Percentiles rank a stretch among this genome's conserved stretches.
phyloP scores from a whole-genome alignment of 441 rosid species.

The Metrosideros polymorpha region DNA sequence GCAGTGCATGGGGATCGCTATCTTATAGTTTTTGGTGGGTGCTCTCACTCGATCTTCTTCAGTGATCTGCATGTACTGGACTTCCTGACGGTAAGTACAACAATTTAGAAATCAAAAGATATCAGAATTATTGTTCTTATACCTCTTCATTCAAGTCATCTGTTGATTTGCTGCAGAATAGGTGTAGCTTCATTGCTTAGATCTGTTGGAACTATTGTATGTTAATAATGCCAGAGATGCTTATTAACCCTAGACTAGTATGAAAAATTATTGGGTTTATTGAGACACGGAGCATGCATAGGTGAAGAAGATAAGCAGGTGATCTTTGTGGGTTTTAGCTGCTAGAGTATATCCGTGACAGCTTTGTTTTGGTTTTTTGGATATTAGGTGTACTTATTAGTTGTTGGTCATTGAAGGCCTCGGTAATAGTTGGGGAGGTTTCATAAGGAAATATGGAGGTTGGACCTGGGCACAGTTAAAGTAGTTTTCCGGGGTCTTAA shows the following conservation, averaged over 20 bases:
- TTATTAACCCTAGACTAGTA: background rate
- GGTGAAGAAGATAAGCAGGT: background rate
- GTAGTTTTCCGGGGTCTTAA: background rate
- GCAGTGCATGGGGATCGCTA: conserved; percentile 63
- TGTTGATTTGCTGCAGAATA: background rate
- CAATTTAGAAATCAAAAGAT: background rate
- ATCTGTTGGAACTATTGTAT: background rate
- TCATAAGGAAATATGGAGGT: background rate
- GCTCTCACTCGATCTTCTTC: conserved; percentile 88
- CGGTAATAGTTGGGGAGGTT: background rate
- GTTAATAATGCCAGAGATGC: background rate
- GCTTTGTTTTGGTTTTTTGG: background rate
- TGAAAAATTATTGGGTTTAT: background rate
- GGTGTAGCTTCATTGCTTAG: background rate
- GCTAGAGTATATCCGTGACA: background rate
- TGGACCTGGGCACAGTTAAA: background rate
- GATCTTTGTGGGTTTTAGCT: background rate
- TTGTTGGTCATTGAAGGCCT: background rate
- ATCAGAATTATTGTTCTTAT: background rate
- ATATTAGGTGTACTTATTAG: background rate
- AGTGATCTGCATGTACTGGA: conserved; percentile 89
- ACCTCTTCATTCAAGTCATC: background rate
- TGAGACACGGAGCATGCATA: background rate
- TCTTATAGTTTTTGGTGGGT: conserved; percentile 88
- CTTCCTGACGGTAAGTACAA: conserved; percentile 63